A percentile compares a stretch with the other conserved stretches of the same genome.
phyloP scores from a whole-genome alignment of 2,329 filamentous ascomycete genomes.

The Plectosphaerella sp. region DNA sequence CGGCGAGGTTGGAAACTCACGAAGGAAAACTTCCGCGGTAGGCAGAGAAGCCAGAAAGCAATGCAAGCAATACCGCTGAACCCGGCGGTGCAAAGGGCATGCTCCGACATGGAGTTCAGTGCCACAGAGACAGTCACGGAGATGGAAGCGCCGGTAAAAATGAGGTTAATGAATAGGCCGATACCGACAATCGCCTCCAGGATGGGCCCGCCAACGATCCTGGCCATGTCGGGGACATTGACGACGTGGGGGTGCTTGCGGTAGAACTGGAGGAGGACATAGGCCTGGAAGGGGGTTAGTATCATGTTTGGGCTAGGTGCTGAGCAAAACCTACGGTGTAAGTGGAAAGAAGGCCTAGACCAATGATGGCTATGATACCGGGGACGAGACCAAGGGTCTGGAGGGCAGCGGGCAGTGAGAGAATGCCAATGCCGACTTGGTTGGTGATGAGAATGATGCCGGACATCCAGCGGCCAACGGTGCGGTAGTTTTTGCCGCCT shows the following conservation, averaged over 20 bases:
- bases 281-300: conserved; percentile 20
- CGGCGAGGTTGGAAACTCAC: conserved; percentile 3
- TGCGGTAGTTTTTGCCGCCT: conserved; percentile 26
- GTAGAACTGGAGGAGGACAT: conserved; percentile 59
- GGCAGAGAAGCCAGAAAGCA: conserved; percentile 58
- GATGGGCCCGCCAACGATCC: conserved; percentile 36
- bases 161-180: conserved; percentile 69
- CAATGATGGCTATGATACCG: conserved; percentile 63
- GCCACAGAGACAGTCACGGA: conserved; percentile 63
- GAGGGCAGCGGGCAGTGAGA: conserved; percentile 70
- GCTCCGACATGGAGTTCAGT: conserved; percentile 62
- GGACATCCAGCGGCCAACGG: conserved; percentile 27
- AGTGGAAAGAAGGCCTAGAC: conserved; percentile 60
- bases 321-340: conserved; percentile 26
- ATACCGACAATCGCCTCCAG: conserved; percentile 32
- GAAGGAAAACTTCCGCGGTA: conserved; percentile 60
- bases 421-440: conserved; percentile 36
- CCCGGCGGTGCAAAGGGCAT: conserved; percentile 60
- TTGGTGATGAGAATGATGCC: conserved; percentile 26
- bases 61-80: conserved; percentile 61
- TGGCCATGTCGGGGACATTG: conserved; percentile 67
- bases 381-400: conserved; percentile 64
- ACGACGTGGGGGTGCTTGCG: conserved; percentile 62
- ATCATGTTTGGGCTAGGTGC: no score
- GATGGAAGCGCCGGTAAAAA: conserved; percentile 64